Base-by-base conservation (phyloP, 2,329 filamentous ascomycete species). In the Parascedosporium putredinis region DNA sequence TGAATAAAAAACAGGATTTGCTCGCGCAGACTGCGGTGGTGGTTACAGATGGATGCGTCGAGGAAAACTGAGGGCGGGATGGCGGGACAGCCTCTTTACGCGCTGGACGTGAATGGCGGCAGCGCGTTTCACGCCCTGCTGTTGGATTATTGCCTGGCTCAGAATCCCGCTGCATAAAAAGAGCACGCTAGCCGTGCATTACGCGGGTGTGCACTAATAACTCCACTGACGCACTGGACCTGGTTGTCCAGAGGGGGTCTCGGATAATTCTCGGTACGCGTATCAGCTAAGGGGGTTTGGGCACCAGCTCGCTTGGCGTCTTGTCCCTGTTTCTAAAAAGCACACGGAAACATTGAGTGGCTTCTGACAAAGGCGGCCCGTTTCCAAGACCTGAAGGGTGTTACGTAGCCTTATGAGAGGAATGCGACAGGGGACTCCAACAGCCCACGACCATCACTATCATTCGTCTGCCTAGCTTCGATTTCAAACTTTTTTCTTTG, bases 331-430 rank as follows among this genome's bases (percentile, higher is more conserved):
- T 36, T 36, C 33, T 18, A 36, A 18, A n/a, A n/a, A n/a, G n/a
- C n/a, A n/a, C n/a, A n/a, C 27, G 7, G 27, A 7, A 6, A 6
- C 27, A 31, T 31, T 31, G 27, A 31, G 27, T 12, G 6, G 27
- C 12, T 31, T 31, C n/a, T 46, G 25, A 46, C 22, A 25, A 34
- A 38, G 12, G 24, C 31, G 34, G 43, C n/a, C n/a, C n/a, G n/a
- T n/a, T n/a, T 42, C 20, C 23, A 4, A 18, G 23, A 20, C 25
- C n/a, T 8, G 8, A 49, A 31, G 47, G 24, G 47, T 43, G 34
- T 49, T 49, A 49, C 47, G 47, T 49, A 49, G 47, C 47, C 36
- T 29, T 18, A 33, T n/a, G 22, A 24, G n/a, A 31, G n/a, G 23
- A 29, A 42, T 42, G 38, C 38, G 38, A 42, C 38, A 16, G n/a